Evolutionary conservation across 257 asterid genomes (phyloP).

Genomic region (Fraxinus americana): DNA sequence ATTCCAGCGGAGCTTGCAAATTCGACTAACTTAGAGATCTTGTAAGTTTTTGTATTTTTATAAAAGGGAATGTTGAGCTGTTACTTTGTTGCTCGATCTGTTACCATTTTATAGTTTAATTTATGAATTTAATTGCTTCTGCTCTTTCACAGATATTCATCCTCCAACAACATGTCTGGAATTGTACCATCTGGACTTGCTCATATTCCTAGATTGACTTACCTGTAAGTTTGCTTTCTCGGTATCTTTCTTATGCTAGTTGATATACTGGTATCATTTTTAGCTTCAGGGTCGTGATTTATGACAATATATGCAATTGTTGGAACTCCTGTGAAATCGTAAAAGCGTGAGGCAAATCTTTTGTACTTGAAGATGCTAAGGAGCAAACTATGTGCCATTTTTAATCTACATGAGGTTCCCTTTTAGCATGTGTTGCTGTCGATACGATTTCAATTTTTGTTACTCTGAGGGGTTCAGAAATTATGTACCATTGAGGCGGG

Average conservation of each 20-base stretch:
- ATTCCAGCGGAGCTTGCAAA: constrained; percentile 92
- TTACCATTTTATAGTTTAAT: background rate
- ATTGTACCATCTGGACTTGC: constrained; percentile 77
- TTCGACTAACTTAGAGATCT: constrained; percentile 81
- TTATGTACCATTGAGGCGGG: background rate
- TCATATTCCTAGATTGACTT: constrained; percentile 84
- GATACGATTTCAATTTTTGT: background rate
- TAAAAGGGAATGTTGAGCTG: background rate
- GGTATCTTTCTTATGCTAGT: background rate
- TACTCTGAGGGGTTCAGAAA: too few relatives aligned
- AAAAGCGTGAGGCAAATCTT: background rate
- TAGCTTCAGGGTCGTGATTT: background rate
- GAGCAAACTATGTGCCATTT: background rate
- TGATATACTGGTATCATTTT: background rate
- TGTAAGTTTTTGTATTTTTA: constrained; percentile 58
- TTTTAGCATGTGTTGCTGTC: background rate
- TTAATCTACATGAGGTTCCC: background rate
- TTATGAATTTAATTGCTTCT: constrained; percentile 22
- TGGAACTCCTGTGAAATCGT: background rate
- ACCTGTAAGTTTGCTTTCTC: constrained; percentile 60
- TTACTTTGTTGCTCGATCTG: constrained; percentile 1
- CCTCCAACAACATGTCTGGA: constrained; percentile 92
- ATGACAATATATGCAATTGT: background rate
- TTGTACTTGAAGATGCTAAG: background rate
- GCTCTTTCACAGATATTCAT: constrained; percentile 61